A percentile compares a stretch with the other conserved stretches of the same genome.
phyloP scores from a whole-genome alignment of 2,329 filamentous ascomycete species.

The Exophiala lecanii-corni region DNA sequence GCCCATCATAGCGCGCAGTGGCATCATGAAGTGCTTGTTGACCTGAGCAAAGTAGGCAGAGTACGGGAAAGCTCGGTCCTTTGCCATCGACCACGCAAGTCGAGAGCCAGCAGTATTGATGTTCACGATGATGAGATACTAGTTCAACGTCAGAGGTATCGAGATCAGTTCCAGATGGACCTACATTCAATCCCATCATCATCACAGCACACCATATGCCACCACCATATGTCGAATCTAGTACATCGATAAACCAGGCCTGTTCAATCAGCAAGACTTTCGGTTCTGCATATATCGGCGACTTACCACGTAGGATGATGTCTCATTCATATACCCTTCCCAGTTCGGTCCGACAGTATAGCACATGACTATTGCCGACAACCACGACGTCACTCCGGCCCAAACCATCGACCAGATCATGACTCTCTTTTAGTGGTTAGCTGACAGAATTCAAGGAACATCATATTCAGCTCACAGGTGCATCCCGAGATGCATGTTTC shows the following conservation, averaged over 20 bases:
- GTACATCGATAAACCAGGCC: conserved; percentile 32
- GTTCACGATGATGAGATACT: conserved; percentile 23
- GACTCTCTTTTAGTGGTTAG: conserved; percentile 26
- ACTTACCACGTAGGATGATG: conserved; percentile 20
- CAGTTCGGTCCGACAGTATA: conserved; percentile 20
- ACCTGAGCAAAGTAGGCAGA: conserved; percentile 49
- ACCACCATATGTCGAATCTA: conserved; percentile 34
- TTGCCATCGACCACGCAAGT: conserved; percentile 35
- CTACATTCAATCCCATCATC: conserved; percentile 24
- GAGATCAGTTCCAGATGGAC: neutral
- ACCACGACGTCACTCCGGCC: conserved; percentile 20
- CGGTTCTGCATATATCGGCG: neutral
- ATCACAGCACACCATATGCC: conserved; percentile 22
- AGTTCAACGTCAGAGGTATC: conserved; percentile 1
- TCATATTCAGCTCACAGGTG: conserved; percentile 13
- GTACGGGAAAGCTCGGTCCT: conserved; percentile 59
- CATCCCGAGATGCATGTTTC: conserved; percentile 52
- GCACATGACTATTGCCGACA: conserved; percentile 23
- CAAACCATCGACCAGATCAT: conserved; percentile 23
- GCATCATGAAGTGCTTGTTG: conserved; percentile 52
- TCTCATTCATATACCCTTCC: conserved; percentile 20
- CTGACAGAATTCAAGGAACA: conserved; percentile 40
- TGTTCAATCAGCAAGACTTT: conserved; percentile 24
- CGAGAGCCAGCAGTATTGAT: conserved; percentile 22
- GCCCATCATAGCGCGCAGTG: conserved; percentile 35